Base-by-base conservation (phyloP, 2,329 filamentous ascomycete genomes). In the Fusarium sp. region DNA sequence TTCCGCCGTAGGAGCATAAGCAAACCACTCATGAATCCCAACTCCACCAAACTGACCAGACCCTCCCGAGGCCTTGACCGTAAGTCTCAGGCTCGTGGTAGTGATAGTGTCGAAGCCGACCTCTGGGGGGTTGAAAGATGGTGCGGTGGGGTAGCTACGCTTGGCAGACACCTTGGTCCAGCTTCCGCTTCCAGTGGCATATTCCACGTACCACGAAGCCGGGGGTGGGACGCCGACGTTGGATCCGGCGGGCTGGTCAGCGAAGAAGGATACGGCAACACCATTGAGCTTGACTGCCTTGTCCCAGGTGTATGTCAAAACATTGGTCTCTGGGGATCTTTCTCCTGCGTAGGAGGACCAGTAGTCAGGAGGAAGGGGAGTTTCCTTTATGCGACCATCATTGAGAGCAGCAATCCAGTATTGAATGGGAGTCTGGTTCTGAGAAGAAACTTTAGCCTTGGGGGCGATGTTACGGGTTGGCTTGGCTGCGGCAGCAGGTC, bases 361-460 rank as follows among this genome's bases (percentile, higher is more conserved):
- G 68, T 80, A 80, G 63, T 80, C 79, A 3, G 79, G 78, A 34
- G 78, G 79, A 7, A 80, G 72, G 4, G 79, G 78, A 18, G 71
- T 76, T 49, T 63, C 51, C 38, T 74, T 73, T 25, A 80, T 72
- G 44, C 68, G 65, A 16, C 65, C 76, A 56, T 80, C 78, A 62
- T 80, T 78, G 51, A 79, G 64, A 11, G 78, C 70, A 13, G 73
- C 73, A 9, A 78, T 74, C 78, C 79, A 80, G 69, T 80, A 80
- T 67, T 80, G 79, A 34, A 80, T 77, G 1, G 78, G 78, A 5
- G 77, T 79, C 8, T 59, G 61, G 56, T 72, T 71, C 4, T 62
- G 64, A 0, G 76, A 76, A 3, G 69, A 67, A 2, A 68, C 70
- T 1, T 68, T 62, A 0, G 76, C 77, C n/a, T 65, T 68, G 6